These are phyloP conservation scores for Silene uniflora DNA, from an alignment of 148 eudicot species.

Conservation along the genomic window DNA sequence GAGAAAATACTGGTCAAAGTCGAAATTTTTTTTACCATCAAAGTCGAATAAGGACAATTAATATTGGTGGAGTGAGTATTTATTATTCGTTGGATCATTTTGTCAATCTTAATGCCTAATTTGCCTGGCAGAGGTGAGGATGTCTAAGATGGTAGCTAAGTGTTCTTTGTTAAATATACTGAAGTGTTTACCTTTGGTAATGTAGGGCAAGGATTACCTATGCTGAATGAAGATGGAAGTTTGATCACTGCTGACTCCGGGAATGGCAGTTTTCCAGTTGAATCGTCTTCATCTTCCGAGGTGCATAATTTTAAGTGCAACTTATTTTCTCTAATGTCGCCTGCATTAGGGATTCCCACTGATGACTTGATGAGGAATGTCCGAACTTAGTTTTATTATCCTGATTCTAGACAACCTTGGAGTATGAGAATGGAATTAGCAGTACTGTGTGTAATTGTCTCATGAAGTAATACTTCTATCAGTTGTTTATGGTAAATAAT, in stretches of 20 bases:
- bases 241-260: constrained; percentile 50
- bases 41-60: not conserved
- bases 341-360: not conserved
- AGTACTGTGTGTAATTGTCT: not conserved
- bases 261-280: constrained; percentile 40
- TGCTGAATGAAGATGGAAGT: constrained; percentile 82
- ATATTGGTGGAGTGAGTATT: not conserved
- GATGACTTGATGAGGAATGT: not conserved
- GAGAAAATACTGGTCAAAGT: too few species aligned
- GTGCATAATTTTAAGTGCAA: constrained; percentile 26
- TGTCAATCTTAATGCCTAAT: not conserved
- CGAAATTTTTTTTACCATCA: not conserved
- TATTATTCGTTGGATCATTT: not conserved
- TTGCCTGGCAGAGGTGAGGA: not conserved
- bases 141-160: not conserved
- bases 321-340: not conserved
- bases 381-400: not conserved
- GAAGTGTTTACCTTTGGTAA: not conserved
- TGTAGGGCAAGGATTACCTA: constrained; percentile 77
- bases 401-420: not conserved
- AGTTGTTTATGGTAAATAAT: too few species aligned
- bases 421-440: not conserved
- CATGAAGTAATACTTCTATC: not conserved
- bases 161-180: not conserved
- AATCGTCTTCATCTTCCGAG: constrained; percentile 63